Base-by-base conservation (phyloP, 2,329 filamentous ascomycete species). In the Diplodia corticola region DNA sequence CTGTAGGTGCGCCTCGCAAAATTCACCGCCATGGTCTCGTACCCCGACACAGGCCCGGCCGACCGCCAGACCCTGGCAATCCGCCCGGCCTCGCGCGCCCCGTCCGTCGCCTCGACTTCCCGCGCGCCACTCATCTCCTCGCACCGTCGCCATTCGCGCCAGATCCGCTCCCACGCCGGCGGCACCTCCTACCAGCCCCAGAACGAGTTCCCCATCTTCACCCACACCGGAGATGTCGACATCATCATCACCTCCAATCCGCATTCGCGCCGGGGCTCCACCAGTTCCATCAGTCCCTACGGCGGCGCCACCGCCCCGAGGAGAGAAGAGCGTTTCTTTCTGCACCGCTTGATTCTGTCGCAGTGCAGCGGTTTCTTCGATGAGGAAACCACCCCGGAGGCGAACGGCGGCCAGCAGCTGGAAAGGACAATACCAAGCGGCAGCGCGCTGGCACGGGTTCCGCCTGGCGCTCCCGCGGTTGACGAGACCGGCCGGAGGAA, bases 331-430 rank as follows among this genome's bases (percentile, higher is more conserved):
- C 86, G 91, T 68, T 98, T 97, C 76, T 84, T 97, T 54, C 84
- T 98, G 66, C 94, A 98, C 80, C 86, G 89, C 67, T 85, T 97
- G 73, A 97, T 94, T 48, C 82, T 98, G 70, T 89, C 91, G 35
- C 91, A 96, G 78, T 96, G 91, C 74, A 97, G 93, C 5, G 93
- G 92, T 17, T 97, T 97, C 82, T 98, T 98, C 76, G 92, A 96
- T 78, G 90, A 91, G 26, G 91, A 88, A 74, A 93, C 89, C 51
- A 92, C 88, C 72, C 88, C 89, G 66, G 89, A 93, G 75, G 96
- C 92, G 91, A 88, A 88, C 64, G 76, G 75, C 33, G 78, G 79
- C 35, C 69, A 68, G 46, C 73, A 73, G 2, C 74, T 75, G n/a
- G 73, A 69, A 10, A 71, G 68, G 54, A 69, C 66, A 73, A 68